These are phyloP conservation scores for Eleusine indica DNA, from an alignment of 176 grass and related monocot species.

Conservation along the genomic window DNA sequence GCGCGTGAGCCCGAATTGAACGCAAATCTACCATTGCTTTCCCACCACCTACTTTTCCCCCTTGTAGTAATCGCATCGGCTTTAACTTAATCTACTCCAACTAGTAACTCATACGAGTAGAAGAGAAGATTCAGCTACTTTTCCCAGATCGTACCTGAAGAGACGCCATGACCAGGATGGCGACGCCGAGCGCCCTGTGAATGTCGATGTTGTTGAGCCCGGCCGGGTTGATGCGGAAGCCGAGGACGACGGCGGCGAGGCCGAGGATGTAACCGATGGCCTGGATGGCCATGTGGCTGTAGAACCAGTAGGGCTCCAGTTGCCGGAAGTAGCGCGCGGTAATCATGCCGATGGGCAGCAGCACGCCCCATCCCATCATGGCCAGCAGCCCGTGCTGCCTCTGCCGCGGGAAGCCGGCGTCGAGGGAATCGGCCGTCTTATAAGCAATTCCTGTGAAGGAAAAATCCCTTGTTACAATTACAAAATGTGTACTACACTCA, in stretches of 20 bases:
- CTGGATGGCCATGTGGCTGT: slow-evolving; percentile 69
- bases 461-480: background rate
- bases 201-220: slow-evolving; percentile 54
- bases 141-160: slow-evolving; percentile 56
- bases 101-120: background rate
- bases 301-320: slow-evolving; percentile 79
- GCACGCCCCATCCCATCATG: slow-evolving; percentile 76
- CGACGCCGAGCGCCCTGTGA: slow-evolving; percentile 75
- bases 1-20: background rate
- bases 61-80: background rate
- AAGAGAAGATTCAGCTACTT: background rate
- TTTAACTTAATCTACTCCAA: background rate
- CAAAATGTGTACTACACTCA: too few relatives aligned
- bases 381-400: slow-evolving; percentile 65
- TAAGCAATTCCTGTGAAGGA: slow-evolving; percentile 16
- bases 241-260: slow-evolving; percentile 58
- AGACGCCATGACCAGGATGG: slow-evolving; percentile 53
- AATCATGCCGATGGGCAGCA: slow-evolving; percentile 71
- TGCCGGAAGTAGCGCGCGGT: slow-evolving; percentile 76
- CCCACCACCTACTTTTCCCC: background rate
- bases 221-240: slow-evolving; percentile 55
- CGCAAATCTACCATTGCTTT: slow-evolving; percentile 1
- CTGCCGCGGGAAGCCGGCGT: slow-evolving; percentile 10
- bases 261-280: slow-evolving; percentile 49
- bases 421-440: background rate